These are phyloP conservation scores for Crepidotus variabilis DNA, from an alignment of 768 basidiomycete genomes.

Conservation along the genomic window DNA sequence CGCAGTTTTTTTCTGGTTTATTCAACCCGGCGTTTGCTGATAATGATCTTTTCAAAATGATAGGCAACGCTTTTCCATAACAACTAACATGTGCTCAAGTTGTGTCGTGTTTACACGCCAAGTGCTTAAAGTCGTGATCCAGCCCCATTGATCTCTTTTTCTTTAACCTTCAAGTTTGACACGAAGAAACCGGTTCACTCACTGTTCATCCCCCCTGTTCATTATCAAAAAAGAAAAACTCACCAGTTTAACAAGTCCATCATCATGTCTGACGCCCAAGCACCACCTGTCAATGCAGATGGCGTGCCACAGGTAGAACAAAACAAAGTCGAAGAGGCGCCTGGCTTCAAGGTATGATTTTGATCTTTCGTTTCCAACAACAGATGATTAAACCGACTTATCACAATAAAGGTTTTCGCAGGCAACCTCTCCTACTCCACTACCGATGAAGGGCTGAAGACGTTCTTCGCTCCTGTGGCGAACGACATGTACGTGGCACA, in stretches of 20 bases:
- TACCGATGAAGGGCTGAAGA: constrained; percentile 91
- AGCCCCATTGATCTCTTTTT: constrained; percentile 36
- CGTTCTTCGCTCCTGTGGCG: constrained; percentile 87
- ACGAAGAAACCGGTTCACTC: constrained; percentile 83
- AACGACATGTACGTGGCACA: constrained; percentile 78
- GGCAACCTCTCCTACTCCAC: constrained; percentile 95
- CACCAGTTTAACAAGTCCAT: constrained; percentile 50
- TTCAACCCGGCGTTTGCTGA: neutral
- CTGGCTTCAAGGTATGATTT: constrained; percentile 71
- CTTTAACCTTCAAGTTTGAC: constrained; percentile 81
- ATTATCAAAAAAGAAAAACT: constrained; percentile 38
- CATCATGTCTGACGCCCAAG: constrained; percentile 90
- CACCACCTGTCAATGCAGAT: constrained; percentile 67
- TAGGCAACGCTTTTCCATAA: constrained; percentile 45
- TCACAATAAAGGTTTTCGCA: constrained; percentile 70
- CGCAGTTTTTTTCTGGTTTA: too few relatives aligned
- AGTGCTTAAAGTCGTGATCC: constrained; percentile 31
- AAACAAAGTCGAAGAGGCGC: constrained; percentile 66
- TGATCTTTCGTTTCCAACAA: constrained; percentile 16
- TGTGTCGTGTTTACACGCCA: constrained; percentile 33
- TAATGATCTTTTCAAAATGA: constrained; percentile 11
- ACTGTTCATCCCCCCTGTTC: constrained; percentile 54
- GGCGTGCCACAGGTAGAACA: constrained; percentile 81
- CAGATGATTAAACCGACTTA: constrained; percentile 18
- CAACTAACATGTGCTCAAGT: constrained; percentile 34